Evolutionary conservation across 352 stramenopile species (phyloP).

Genomic region (Pilasporangium apinafurcum): DNA sequence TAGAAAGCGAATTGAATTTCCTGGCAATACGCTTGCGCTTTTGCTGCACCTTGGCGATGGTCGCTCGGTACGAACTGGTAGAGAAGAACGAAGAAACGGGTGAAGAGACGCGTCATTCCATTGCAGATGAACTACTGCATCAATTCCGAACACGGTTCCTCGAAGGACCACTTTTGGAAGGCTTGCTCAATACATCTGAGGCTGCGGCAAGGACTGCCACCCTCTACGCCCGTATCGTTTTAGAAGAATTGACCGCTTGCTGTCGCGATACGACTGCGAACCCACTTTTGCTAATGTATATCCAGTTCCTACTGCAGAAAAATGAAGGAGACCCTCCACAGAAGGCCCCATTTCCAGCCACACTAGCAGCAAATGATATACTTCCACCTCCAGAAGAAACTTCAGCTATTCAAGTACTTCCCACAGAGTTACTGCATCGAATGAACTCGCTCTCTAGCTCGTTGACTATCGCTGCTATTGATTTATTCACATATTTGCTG

Average conservation of each 20-base stretch:
- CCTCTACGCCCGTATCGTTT: constrained; percentile 68
- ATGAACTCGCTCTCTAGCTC: constrained; percentile 78
- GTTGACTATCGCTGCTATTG: constrained; percentile 76
- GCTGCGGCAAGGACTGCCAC: constrained; percentile 52
- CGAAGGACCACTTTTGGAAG: constrained; percentile 56
- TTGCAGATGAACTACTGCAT: constrained; percentile 65
- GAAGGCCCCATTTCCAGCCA: not conserved
- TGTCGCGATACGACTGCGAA: constrained; percentile 63
- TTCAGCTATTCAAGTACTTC: constrained; percentile 29
- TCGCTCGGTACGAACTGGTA: constrained; percentile 62
- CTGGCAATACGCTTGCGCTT: constrained; percentile 71
- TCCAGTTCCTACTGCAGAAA: constrained; percentile 71
- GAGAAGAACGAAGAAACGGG: constrained; percentile 36
- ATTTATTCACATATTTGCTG: constrained; percentile 72
- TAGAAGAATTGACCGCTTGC: constrained; percentile 76
- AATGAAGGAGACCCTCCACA: not conserved
- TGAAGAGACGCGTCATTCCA: constrained; percentile 37
- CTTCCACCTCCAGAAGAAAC: too few species aligned
- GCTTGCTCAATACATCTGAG: constrained; percentile 65
- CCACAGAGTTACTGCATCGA: constrained; percentile 63
- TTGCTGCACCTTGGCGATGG: constrained; percentile 80
- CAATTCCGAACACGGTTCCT: constrained; percentile 74
- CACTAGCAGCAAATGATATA: too few species aligned
- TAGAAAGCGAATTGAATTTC: constrained; percentile 37
- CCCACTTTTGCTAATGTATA: constrained; percentile 66